These are phyloP conservation scores for Paracorniculantispora psalliotae DNA, from an alignment of 2,329 filamentous ascomycete species.

Conservation along the genomic window DNA sequence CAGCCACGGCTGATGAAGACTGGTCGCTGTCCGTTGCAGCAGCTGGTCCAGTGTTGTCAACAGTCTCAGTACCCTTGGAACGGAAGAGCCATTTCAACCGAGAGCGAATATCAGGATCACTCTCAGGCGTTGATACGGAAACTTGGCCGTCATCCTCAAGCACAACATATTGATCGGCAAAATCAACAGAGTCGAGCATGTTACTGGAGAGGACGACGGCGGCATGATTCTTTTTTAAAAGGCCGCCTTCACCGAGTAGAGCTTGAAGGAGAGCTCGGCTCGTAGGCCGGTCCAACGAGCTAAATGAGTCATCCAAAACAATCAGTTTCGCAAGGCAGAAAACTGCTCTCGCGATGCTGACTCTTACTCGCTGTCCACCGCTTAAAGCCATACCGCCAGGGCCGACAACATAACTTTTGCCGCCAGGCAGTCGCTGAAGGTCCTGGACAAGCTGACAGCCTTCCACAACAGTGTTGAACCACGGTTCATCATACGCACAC, in stretches of 20 bases:
- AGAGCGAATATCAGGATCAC: not conserved
- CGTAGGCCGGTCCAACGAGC: not conserved
- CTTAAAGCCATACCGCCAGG: not conserved
- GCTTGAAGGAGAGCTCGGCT: not conserved
- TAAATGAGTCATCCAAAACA: not conserved
- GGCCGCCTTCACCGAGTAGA: not conserved
- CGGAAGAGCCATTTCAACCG: not conserved
- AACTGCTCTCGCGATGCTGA: not conserved
- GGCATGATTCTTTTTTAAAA: not conserved
- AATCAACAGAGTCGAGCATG: not conserved
- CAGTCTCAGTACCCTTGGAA: not conserved
- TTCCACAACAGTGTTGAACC: not conserved
- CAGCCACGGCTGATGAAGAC: not conserved
- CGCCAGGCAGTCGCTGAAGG: not conserved
- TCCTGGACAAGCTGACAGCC: not conserved
- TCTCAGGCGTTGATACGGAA: not conserved
- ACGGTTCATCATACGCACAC: not conserved
- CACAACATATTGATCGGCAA: not conserved
- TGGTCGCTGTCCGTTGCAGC: not conserved
- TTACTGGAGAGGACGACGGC: not conserved
- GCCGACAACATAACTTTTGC: not conserved
- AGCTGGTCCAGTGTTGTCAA: not conserved
- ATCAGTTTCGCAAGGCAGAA: not conserved
- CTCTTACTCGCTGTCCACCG: not conserved
- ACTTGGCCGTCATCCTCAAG: not conserved